Evolutionary conservation across 352 stramenopile species (phyloP).

Genomic region (Phytophthora pisi): DNA sequence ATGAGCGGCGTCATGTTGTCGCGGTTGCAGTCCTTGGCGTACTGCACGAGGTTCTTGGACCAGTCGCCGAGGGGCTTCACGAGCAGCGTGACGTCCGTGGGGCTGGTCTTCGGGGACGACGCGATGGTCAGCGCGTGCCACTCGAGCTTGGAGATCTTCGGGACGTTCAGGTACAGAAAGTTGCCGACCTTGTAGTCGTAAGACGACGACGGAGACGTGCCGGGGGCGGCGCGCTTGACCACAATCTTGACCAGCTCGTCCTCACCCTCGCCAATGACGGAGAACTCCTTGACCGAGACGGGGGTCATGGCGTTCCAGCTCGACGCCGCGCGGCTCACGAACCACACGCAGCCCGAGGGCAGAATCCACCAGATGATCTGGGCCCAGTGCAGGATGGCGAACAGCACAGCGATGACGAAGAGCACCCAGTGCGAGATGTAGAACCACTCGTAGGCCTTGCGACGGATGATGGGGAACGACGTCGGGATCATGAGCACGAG

Average conservation of each 20-base stretch:
- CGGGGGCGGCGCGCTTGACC: conserved; percentile 40
- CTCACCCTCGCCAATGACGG: conserved; percentile 32
- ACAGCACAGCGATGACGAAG: conserved; percentile 58
- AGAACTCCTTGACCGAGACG: conserved; percentile 43
- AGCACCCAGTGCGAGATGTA: conserved; percentile 65
- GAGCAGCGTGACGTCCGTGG: conserved; percentile 48
- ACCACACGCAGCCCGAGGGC: conserved; percentile 53
- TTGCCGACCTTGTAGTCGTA: conserved; percentile 63
- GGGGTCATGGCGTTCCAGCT: conserved; percentile 51
- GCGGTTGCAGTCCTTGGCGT: conserved; percentile 44
- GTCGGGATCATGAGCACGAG: conserved; percentile 64
- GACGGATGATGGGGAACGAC: conserved; percentile 58
- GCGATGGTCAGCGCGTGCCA: conserved; percentile 67
- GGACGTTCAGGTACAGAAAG: conserved; percentile 64
- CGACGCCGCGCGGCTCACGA: conserved; percentile 54
- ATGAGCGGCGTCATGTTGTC: conserved; percentile 38
- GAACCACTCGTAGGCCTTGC: conserved; percentile 63
- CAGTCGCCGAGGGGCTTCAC: conserved; percentile 60
- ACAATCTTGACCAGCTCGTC: conserved; percentile 61
- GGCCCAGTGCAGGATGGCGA: conserved; percentile 62
- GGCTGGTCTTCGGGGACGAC: conserved; percentile 50
- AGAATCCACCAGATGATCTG: conserved; percentile 71
- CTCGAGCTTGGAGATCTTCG: conserved; percentile 55
- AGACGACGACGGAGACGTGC: conserved; percentile 33
- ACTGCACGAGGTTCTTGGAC: conserved; percentile 46